Conservation (phyloP, 2,329 filamentous ascomycete species). For the Pseudocercospora crystallina region DNA sequence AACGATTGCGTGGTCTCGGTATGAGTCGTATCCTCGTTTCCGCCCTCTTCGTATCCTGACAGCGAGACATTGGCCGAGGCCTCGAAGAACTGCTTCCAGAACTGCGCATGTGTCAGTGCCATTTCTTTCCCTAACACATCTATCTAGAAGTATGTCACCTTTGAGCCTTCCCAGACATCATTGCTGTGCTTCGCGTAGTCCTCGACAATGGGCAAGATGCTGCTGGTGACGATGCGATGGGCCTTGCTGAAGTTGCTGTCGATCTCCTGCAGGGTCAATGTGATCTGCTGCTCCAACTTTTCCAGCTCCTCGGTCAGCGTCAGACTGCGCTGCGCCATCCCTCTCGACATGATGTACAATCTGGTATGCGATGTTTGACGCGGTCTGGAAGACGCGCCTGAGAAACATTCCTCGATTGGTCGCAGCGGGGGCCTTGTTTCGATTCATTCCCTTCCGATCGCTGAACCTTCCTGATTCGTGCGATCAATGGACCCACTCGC, state of each 20-base stretch:
- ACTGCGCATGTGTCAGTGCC: conserved; percentile 53
- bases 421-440: too few species aligned
- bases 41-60: conserved; percentile 84
- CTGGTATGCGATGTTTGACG: too few species aligned
- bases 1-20: conserved; percentile 33
- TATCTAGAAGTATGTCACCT: conserved; percentile 54
- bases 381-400: too few species aligned
- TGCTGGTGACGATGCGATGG: conserved; percentile 91
- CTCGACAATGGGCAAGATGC: conserved; percentile 88
- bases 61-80: conserved; percentile 95
- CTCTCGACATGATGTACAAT: conserved; percentile 12
- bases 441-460: too few species aligned
- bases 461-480: too few species aligned
- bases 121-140: not conserved
- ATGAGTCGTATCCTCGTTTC: conserved; percentile 56
- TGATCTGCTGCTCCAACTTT: conserved; percentile 94
- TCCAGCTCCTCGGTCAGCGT: conserved; percentile 94
- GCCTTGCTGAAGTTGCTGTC: conserved; percentile 97
- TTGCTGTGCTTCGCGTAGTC: conserved; percentile 92
- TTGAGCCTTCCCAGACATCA: conserved; percentile 94
- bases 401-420: too few species aligned
- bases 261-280: conserved; percentile 95
- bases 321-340: conserved; percentile 56
- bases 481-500: too few species aligned
- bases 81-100: conserved; percentile 99